Conservation (phyloP, 345 rosid genomes). For the Xanthoceras sorbifolium region DNA sequence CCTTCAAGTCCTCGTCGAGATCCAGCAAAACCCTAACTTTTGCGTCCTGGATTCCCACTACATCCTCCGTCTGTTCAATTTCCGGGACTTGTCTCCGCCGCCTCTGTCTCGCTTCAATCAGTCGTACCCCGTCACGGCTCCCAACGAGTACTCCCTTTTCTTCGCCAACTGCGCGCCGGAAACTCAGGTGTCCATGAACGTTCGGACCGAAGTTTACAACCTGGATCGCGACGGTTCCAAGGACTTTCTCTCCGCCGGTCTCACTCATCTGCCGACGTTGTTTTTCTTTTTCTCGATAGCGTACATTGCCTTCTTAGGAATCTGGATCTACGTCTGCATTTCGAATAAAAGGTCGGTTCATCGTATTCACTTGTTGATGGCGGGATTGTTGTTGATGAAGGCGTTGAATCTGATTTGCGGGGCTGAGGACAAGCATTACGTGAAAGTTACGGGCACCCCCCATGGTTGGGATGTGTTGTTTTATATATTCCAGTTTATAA, state of each 20-base stretch:
- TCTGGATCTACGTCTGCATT: constrained; percentile 65
- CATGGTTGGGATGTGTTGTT: constrained; percentile 96
- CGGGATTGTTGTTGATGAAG: constrained; percentile 71
- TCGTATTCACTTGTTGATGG: constrained; percentile 89
- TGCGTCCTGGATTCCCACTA: constrained; percentile 86
- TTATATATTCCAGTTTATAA: constrained; percentile 85
- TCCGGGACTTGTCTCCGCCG: constrained; percentile 84
- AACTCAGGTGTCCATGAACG: constrained; percentile 78
- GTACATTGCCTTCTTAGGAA: constrained; percentile 57
- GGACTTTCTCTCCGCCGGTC: constrained; percentile 80
- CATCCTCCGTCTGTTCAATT: constrained; percentile 60
- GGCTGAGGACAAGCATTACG: constrained; percentile 83
- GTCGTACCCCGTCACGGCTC: constrained; percentile 63
- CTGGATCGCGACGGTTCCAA: constrained; percentile 56
- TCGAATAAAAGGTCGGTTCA: constrained; percentile 58
- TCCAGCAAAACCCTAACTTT: constrained; percentile 72
- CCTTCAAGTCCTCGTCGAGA: constrained; percentile 77
- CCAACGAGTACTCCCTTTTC: constrained; percentile 85
- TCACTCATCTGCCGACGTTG: constrained; percentile 72
- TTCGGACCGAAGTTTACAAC: constrained; percentile 73
- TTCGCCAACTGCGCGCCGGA: constrained; percentile 90
- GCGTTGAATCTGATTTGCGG: constrained; percentile 88
- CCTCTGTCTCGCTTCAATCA: constrained; percentile 60
- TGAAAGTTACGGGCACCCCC: constrained; percentile 89
- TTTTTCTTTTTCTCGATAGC: constrained; percentile 54